phyloP scores from a whole-genome alignment of 148 eudicot genomes.

The Pouteria glomerata region DNA sequence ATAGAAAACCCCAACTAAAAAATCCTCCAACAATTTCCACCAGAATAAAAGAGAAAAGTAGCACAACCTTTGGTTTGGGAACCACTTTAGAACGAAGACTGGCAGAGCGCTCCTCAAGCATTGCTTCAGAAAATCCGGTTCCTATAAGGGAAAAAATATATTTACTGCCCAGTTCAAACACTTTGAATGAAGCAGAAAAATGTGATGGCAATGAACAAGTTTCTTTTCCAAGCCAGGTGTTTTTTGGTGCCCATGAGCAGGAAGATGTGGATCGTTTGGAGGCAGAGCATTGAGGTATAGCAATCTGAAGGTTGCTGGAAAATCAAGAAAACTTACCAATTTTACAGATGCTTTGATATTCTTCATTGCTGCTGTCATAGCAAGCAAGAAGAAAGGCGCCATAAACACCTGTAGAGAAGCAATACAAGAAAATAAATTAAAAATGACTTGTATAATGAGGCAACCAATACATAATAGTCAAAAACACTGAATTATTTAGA shows the following conservation, averaged over 20 bases:
- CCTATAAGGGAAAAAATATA: constrained; percentile 35
- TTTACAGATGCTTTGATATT: constrained; percentile 93
- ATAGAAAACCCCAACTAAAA: constrained; percentile 1
- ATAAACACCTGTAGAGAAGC: constrained; percentile 56
- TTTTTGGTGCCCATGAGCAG: no score
- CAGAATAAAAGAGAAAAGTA: constrained; percentile 4
- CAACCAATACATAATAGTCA: not conserved
- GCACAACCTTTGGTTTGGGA: constrained; percentile 66
- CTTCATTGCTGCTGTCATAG: constrained; percentile 79
- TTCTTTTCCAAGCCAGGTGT: no score
- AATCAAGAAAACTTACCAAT: constrained; percentile 45
- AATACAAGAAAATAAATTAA: constrained; percentile 8
- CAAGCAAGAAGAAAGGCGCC: constrained; percentile 98
- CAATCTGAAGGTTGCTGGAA: not conserved
- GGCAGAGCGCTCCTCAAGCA: constrained; percentile 77
- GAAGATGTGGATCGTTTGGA: no score
- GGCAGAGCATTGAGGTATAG: no score
- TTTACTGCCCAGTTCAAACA: constrained; percentile 22
- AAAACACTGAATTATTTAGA: not conserved
- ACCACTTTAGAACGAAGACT: constrained; percentile 86
- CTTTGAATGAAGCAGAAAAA: not conserved
- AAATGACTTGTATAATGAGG: not conserved
- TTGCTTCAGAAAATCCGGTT: constrained; percentile 80
- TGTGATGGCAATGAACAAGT: not conserved
- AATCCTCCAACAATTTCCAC: not conserved